These are phyloP conservation scores for Lolium multiflorum DNA, from an alignment of 176 grass and related monocot species.

Conservation along the genomic window DNA sequence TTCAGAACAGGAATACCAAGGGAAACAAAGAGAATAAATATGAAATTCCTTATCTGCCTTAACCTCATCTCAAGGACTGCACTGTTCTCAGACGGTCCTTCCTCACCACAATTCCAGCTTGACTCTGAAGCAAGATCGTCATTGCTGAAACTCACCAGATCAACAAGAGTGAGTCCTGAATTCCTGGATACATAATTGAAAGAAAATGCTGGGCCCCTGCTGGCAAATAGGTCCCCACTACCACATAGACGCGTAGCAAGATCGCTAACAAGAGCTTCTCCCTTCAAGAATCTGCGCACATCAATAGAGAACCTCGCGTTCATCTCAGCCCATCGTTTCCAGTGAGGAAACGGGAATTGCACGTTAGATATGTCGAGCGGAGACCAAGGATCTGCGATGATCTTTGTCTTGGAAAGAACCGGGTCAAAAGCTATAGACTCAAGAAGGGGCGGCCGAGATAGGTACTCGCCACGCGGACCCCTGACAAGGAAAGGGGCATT, in stretches of 20 bases:
- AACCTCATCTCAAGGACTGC: slow-evolving; percentile 74
- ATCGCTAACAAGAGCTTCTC: slow-evolving; percentile 67
- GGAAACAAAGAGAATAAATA: slow-evolving; percentile 84
- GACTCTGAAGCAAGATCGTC: slow-evolving; percentile 66
- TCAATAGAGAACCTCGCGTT: slow-evolving; percentile 76
- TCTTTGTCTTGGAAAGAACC: slow-evolving; percentile 83
- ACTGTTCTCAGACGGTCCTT: slow-evolving; percentile 67
- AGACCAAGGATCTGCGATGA: slow-evolving; percentile 90
- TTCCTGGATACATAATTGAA: slow-evolving; percentile 93
- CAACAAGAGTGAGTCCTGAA: slow-evolving; percentile 81
- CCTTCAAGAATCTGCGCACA: slow-evolving; percentile 83
- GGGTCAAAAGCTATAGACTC: slow-evolving; percentile 94
- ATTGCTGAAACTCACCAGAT: slow-evolving; percentile 85
- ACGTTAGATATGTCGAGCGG: slow-evolving; percentile 64
- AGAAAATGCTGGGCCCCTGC: slow-evolving; percentile 84
- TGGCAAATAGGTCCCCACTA: slow-evolving; percentile 79
- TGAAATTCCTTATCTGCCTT: slow-evolving; percentile 86
- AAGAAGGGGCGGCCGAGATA: slow-evolving; percentile 73
- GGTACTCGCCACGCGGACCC: slow-evolving; percentile 52
- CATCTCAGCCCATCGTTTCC: slow-evolving; percentile 92
- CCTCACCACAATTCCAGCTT: slow-evolving; percentile 95
- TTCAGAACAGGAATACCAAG: slow-evolving; percentile 84
- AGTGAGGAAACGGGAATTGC: slow-evolving; percentile 88
- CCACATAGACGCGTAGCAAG: slow-evolving; percentile 90
- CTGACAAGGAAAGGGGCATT: slow-evolving; percentile 81